Evolutionary conservation across 2,329 filamentous ascomycete genomes (phyloP).

Genomic region (Pseudogymnoascus sp.): DNA sequence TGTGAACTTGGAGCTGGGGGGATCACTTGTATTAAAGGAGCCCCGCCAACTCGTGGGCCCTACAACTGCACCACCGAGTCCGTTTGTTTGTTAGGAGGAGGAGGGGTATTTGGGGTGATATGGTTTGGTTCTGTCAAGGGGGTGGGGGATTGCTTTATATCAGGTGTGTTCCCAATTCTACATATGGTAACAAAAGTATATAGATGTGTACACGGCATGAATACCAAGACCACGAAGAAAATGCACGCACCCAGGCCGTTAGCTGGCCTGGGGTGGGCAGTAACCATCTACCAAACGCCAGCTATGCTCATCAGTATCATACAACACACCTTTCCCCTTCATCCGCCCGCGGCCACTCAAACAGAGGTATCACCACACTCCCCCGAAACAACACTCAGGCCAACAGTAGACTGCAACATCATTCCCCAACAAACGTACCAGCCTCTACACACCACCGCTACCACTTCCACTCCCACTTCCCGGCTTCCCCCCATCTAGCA

Average conservation of each 20-base stretch:
- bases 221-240: not conserved
- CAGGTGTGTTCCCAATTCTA: not conserved
- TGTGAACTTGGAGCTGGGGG: not conserved
- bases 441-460: not conserved
- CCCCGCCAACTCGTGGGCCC: not conserved
- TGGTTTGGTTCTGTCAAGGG: not conserved
- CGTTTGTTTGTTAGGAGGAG: not conserved
- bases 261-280: not conserved
- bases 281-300: constrained; percentile 6
- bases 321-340: not conserved
- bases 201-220: not conserved
- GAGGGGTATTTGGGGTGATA: not conserved
- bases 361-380: not conserved
- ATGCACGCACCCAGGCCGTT: not conserved
- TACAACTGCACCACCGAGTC: not conserved
- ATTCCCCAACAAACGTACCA: not conserved
- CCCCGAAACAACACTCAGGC: not conserved
- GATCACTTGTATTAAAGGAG: not conserved
- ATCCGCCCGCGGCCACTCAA: constrained; percentile 2
- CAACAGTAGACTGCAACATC: not conserved
- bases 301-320: constrained; percentile 6
- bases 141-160: not conserved
- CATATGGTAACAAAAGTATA: not conserved
- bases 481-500: constrained; percentile 60
- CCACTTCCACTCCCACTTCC: not conserved